phyloP scores from a whole-genome alignment of 192 early-diverging fungal genomes.

The Rhizophagus sp. region DNA sequence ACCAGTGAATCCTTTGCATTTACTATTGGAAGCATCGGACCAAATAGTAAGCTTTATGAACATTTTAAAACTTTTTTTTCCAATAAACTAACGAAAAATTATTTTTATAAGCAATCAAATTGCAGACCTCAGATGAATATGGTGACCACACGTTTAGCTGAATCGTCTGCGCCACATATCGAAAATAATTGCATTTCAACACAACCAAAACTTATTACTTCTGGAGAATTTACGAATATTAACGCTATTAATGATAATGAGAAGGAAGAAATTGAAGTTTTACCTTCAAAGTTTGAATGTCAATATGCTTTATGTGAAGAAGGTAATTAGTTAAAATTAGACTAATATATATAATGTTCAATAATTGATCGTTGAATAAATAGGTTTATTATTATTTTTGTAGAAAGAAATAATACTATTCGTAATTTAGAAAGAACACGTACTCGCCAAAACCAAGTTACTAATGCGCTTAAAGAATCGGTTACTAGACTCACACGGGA shows the following conservation, averaged over 20 bases:
- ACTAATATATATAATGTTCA: not conserved
- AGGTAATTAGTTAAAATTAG: not conserved
- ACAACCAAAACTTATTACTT: not conserved
- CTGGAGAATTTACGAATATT: not conserved
- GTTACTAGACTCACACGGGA: not conserved
- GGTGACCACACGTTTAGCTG: not conserved
- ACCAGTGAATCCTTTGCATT: constrained; percentile 25
- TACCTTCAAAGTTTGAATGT: not conserved
- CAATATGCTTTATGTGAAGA: constrained; percentile 14
- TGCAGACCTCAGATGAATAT: not conserved
- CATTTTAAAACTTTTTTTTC: not conserved
- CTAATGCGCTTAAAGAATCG: constrained; percentile 16
- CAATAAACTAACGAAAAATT: not conserved
- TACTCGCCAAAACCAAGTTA: constrained; percentile 12
- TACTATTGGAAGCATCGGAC: constrained; percentile 24
- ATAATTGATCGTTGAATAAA: not conserved
- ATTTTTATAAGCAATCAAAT: constrained; percentile 6
- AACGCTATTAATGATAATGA: not conserved
- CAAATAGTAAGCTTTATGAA: constrained; percentile 8
- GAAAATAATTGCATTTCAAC: not conserved
- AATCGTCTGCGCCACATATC: not conserved
- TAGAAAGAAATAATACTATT: constrained; percentile 15
- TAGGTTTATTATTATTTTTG: not conserved
- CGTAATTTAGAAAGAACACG: constrained; percentile 16
- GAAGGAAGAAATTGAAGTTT: not conserved